A percentile compares a stretch with the other conserved stretches of the same genome.
Evolutionary conservation across 139 green algal genomes (phyloP).

Genomic region (Spirogloea muscicola): DNA sequence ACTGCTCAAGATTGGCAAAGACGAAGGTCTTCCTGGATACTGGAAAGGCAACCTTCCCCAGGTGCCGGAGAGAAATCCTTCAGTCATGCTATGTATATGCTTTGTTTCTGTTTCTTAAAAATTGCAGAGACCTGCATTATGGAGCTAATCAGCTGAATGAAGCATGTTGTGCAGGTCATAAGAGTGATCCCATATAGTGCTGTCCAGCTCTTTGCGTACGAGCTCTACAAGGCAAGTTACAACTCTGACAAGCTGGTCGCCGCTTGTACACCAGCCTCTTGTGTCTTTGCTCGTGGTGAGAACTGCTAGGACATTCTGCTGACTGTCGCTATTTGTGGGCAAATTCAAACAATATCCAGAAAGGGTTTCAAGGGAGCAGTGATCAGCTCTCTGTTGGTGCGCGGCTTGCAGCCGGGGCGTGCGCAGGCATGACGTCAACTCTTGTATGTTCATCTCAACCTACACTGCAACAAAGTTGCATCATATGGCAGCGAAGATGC

Average conservation of each 20-base stretch:
- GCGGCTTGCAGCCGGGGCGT: constrained; percentile 70
- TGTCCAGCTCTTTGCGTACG: constrained; percentile 59
- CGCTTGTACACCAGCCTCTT: too few relatives aligned
- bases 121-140: neutral
- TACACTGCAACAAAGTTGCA: neutral
- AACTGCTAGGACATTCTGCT: too few relatives aligned
- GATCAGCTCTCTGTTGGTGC: constrained; percentile 59
- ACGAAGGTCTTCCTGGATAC: constrained; percentile 46
- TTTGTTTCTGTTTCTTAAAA: neutral
- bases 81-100: too few relatives aligned
- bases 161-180: constrained; percentile 37
- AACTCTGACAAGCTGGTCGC: too few relatives aligned
- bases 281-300: too few relatives aligned
- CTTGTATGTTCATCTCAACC: constrained; percentile 45
- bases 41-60: constrained; percentile 82
- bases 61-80: neutral
- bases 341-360: constrained; percentile 53
- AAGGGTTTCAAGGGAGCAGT: constrained; percentile 51
- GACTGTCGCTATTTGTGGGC: too few relatives aligned
- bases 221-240: constrained; percentile 72
- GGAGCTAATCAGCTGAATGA: neutral
- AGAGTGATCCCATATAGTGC: constrained; percentile 34
- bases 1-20: constrained; percentile 20
- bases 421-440: constrained; percentile 90
- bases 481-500: neutral